phyloP scores from a whole-genome alignment of 805 yeast genomes.

The Jamesozyma spencerorum region DNA sequence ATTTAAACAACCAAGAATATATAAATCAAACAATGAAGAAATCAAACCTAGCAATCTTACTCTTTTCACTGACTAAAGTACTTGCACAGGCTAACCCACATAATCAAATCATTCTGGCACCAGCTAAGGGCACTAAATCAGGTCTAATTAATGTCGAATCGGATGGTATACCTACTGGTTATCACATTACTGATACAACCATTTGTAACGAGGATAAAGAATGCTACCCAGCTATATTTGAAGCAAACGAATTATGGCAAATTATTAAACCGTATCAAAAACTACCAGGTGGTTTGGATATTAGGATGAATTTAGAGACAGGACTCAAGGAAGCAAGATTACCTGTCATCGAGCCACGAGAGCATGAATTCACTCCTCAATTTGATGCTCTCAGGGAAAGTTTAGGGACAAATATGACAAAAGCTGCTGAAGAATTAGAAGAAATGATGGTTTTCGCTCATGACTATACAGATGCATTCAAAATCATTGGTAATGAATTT shows the following conservation, averaged over 20 bases:
- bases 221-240: constrained; percentile 59
- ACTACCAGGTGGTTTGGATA: constrained; percentile 69
- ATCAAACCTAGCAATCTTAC: background rate
- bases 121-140: background rate
- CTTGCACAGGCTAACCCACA: background rate
- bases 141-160: too few species aligned
- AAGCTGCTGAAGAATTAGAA: constrained; percentile 19
- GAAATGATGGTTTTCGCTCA: constrained; percentile 54
- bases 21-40: background rate
- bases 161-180: background rate
- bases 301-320: constrained; percentile 66
- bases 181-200: background rate
- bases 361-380: constrained; percentile 24
- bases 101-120: constrained; percentile 2
- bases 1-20: background rate
- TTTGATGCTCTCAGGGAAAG: constrained; percentile 25
- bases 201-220: constrained; percentile 20
- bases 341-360: background rate
- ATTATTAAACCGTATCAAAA: constrained; percentile 58
- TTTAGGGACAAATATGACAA: constrained; percentile 1
- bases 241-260: constrained; percentile 63
- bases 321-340: constrained; percentile 62
- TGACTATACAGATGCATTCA: constrained; percentile 52
- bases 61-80: background rate
- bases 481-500: constrained; percentile 32